Base-by-base conservation (phyloP, 768 basidiomycete species). In the Gloeophyllum trabeum region DNA sequence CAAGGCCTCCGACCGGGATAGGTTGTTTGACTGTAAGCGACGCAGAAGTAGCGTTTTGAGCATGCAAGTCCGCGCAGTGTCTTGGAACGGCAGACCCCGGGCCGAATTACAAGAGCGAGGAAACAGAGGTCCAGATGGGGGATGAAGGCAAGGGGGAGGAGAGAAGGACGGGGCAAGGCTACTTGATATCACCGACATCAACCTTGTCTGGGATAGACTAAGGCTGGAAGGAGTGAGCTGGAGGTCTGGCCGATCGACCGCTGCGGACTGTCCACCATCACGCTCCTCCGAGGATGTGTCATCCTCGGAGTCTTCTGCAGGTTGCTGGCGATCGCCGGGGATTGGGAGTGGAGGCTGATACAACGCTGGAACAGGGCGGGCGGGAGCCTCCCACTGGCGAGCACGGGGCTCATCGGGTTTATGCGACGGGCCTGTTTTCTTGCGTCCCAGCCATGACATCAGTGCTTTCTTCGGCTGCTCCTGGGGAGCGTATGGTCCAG, bases 91-190 rank as follows among this genome's bases (percentile, higher is more conserved):
- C 47, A 75, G 60, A 35, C 53, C 47, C 38, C 49, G 58, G 42
- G 63, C 45, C 37, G 50, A 51, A 50, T 77, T 74, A 44, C 61
- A 69, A n/a, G 79, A 81, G 23, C 74, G 73, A 44, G 79, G 79
- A 54, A 71, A 81, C 28, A 63, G 49, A 25, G 64, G 60, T 34
- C 46, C 24, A 40, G 53, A 57, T 40, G 63, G 46, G 20, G 54
- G 49, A 40, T 65, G 64, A 40, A 68, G 53, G 50, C 81, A 66
- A 14, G 81, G 81, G 4, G 76, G 63, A 3, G 67, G 60, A 19
- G 66, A 59, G 34, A 57, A 54, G 20, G 62, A 54, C 37, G 60
- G 61, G 19, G 57, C 46, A 39, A 79, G 65, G 43, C 28, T 10
- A 10, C 16, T 10, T 32, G 28, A 32, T 32, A 32, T 32, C 16